Evolutionary conservation across 2,329 filamentous ascomycete genomes (phyloP).

Genomic region (Penicillium oxalicum): DNA sequence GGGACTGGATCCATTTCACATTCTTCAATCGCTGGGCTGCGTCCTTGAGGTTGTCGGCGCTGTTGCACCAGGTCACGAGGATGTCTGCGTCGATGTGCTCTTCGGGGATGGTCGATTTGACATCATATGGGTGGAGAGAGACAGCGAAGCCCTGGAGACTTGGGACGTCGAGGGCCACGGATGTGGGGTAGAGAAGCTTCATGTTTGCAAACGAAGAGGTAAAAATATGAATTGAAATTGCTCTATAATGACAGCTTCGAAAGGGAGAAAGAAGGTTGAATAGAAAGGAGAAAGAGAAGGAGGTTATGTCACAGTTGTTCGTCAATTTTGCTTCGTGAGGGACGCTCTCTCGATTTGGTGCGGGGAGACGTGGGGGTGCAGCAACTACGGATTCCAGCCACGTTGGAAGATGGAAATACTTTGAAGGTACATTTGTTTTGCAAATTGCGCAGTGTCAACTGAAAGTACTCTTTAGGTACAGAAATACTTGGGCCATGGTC

Average conservation of each 20-base stretch:
- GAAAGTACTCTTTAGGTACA: too few relatives aligned
- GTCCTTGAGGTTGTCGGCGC: slow-evolving; percentile 52
- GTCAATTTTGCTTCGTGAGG: too few relatives aligned
- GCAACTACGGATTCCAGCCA: too few relatives aligned
- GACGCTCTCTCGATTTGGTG: neutral
- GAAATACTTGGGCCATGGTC: neutral
- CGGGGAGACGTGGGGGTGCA: slow-evolving; percentile 1
- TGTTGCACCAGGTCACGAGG: slow-evolving; percentile 59
- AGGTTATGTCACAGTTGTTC: neutral
- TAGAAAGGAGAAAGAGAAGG: neutral
- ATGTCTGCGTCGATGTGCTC: slow-evolving; percentile 55
- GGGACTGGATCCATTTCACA: slow-evolving; percentile 60
- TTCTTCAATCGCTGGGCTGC: slow-evolving; percentile 52
- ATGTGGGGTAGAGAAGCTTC: slow-evolving; percentile 64
- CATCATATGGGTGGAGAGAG: slow-evolving; percentile 55
- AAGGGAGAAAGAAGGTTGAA: neutral
- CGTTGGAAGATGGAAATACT: too few relatives aligned
- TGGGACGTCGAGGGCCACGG: slow-evolving; percentile 51
- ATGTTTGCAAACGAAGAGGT: slow-evolving; percentile 12
- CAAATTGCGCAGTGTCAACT: too few relatives aligned
- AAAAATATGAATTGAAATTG: slow-evolving; percentile 8
- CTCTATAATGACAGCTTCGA: neutral
- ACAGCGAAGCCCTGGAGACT: slow-evolving; percentile 55
- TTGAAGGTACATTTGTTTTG: too few relatives aligned
- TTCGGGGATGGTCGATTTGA: slow-evolving; percentile 51